Conservation (phyloP, 108 stramenopile species). For the Nitzschia putrida region DNA sequence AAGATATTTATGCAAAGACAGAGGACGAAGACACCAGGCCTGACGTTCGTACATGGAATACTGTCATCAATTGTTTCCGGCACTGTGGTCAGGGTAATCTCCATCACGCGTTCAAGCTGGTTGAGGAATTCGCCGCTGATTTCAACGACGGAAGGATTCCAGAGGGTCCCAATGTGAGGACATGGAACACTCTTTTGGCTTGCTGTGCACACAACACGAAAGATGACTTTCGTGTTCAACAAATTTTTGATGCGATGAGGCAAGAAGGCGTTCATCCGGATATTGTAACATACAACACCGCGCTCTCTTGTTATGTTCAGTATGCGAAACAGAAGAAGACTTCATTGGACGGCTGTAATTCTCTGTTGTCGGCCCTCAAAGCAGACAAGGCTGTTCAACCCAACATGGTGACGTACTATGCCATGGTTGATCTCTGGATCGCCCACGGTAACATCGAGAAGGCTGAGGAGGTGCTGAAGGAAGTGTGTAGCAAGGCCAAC, state of each 20-base stretch:
- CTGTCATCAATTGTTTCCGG: slow-evolving; percentile 27
- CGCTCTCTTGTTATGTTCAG: slow-evolving; percentile 29
- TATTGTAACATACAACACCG: slow-evolving; percentile 42
- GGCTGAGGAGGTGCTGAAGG: slow-evolving; percentile 50
- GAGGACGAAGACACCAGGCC: slow-evolving; percentile 30
- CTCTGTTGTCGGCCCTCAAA: not conserved
- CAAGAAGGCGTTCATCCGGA: slow-evolving; percentile 26
- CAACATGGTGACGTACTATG: slow-evolving; percentile 24
- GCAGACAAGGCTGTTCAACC: slow-evolving; percentile 17
- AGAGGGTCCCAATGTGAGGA: slow-evolving; percentile 9
- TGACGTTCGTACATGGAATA: slow-evolving; percentile 37
- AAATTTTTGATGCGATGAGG: slow-evolving; percentile 26
- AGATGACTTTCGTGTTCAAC: slow-evolving; percentile 9
- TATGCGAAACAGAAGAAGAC: not conserved
- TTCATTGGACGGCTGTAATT: not conserved
- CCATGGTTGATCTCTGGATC: slow-evolving; percentile 29
- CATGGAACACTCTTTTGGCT: slow-evolving; percentile 39
- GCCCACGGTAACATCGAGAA: slow-evolving; percentile 19
- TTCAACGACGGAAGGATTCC: not conserved
- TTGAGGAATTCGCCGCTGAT: slow-evolving; percentile 15
- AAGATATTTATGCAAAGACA: slow-evolving; percentile 10
- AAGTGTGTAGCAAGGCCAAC: slow-evolving; percentile 34
- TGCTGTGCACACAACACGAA: slow-evolving; percentile 14
- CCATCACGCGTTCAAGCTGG: slow-evolving; percentile 18
- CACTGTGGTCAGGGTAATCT: slow-evolving; percentile 22